A percentile compares a stretch with the other conserved stretches of the same genome.
Conservation (phyloP, 768 basidiomycete species). For the Phlebiopsis gigantea region DNA sequence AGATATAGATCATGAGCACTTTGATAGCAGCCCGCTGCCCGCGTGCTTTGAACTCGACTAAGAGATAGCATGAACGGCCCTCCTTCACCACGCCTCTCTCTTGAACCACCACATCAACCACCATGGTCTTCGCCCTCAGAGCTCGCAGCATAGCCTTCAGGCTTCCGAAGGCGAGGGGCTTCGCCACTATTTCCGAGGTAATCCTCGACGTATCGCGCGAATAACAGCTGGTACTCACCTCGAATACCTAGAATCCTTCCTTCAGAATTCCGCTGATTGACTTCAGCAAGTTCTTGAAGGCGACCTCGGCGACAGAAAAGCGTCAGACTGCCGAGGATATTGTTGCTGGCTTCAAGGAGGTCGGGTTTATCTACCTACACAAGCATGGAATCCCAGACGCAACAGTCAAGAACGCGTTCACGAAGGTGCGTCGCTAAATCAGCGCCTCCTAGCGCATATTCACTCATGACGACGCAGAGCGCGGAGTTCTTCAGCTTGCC, state of each 20-base stretch:
- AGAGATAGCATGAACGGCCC: not conserved
- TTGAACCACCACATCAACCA: not conserved
- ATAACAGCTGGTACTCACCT: not conserved
- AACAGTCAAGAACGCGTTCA: slow-evolving; percentile 55
- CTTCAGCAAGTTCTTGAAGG: slow-evolving; percentile 60
- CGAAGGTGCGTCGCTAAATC: slow-evolving; percentile 42
- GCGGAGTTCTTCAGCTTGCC: slow-evolving; percentile 71
- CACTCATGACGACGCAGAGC: slow-evolving; percentile 44
- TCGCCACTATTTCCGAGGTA: slow-evolving; percentile 12
- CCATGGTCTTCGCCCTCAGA: not conserved
- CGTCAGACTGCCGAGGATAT: slow-evolving; percentile 60
- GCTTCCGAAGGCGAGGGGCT: not conserved
- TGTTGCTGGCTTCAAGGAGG: slow-evolving; percentile 72
- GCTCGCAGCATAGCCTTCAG: not conserved
- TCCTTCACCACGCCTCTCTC: not conserved
- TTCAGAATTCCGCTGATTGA: slow-evolving; percentile 68
- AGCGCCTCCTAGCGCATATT: not conserved
- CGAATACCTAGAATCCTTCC: slow-evolving; percentile 1
- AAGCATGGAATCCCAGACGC: slow-evolving; percentile 64
- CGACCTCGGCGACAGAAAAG: slow-evolving; percentile 49
- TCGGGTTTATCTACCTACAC: slow-evolving; percentile 75
- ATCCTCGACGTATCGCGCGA: not conserved
- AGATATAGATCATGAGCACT: too few relatives aligned
- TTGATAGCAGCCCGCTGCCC: too few relatives aligned
- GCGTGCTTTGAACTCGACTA: not conserved